Base-by-base conservation (phyloP, 2,329 filamentous ascomycete genomes). In the Parascedosporium putredinis region DNA sequence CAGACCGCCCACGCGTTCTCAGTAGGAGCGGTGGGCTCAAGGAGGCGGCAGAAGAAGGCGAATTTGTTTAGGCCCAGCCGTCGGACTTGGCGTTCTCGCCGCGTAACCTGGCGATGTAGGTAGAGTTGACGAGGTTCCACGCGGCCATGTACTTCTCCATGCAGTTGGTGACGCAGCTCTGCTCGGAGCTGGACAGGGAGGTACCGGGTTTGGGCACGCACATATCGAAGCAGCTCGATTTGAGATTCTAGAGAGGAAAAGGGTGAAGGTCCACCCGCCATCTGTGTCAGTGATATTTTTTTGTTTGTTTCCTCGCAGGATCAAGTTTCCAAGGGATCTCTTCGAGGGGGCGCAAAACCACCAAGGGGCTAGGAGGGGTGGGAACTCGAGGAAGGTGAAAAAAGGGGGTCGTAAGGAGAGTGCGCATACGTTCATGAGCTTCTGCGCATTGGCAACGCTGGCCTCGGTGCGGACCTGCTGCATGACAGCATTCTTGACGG, bases 61-160 rank as follows among this genome's bases (percentile, higher is more conserved):
- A n/a, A n/a, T n/a, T n/a, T n/a, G n/a, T n/a, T 31, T 9, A 23
- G 16, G 23, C 22, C 18, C 10, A 24, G 22, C 33, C 12, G 29
- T n/a, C 33, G n/a, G 9, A 25, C 24, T 29, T 43, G 9, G 34
- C 14, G 40, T 45, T 69, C 69, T 83, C 81, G 56, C 74, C 73
- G 65, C 83, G 79, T 66, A 81, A 66, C 57, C 78, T 74, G 54
- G 67, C 66, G 60, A 88, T 78, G 64, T 88, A 88, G 36, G 81
- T 74, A 45, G 73, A 66, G 69, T 82, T 85, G 60, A 87, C 81
- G 55, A 76, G 70, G 68, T 89, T 89, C 86, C 86, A 91, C 9
- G 84, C 77, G 27, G 75, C 70, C 74, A 90, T 87, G 73, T 90
- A 91, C 67, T 90, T 90, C 60, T 90, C 85, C 79, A 89, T 86